phyloP scores from a whole-genome alignment of 805 yeast genomes.

The Lachancea dasiensis region DNA sequence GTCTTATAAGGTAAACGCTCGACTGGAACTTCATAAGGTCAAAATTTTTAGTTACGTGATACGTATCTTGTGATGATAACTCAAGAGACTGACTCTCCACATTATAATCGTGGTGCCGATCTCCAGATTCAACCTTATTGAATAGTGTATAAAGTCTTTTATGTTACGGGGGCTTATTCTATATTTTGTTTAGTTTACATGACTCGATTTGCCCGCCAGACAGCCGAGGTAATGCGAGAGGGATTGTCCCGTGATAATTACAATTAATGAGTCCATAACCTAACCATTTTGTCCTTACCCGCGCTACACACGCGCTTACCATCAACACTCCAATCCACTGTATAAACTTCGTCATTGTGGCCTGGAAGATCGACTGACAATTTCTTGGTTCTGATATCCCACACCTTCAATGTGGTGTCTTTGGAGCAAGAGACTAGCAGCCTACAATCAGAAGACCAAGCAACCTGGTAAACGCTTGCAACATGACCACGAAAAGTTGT shows the following conservation, averaged over 20 bases:
- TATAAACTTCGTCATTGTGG: constrained; percentile 90
- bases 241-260: not conserved
- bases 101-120: not conserved
- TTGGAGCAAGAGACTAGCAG: constrained; percentile 88
- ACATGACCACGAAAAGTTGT: constrained; percentile 95
- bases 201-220: not conserved
- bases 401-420: constrained; percentile 91
- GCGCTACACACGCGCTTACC: constrained; percentile 95
- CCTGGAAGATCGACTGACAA: constrained; percentile 90
- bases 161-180: too few relatives aligned
- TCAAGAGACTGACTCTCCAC: not conserved
- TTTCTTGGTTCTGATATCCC: constrained; percentile 88
- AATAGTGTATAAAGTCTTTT: too few relatives aligned
- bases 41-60: constrained; percentile 1
- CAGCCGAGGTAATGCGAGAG: not conserved
- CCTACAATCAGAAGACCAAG: constrained; percentile 96
- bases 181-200: constrained; percentile 1
- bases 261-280: constrained; percentile 79
- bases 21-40: not conserved
- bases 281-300: constrained; percentile 90
- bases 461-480: constrained; percentile 94
- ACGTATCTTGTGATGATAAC: not conserved
- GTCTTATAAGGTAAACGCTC: too few relatives aligned
- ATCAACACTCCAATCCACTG: constrained; percentile 97
- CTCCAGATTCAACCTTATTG: too few relatives aligned